Evolutionary conservation across 169 alveolate species (phyloP).

Genomic region (Sarcocystis neurona): DNA sequence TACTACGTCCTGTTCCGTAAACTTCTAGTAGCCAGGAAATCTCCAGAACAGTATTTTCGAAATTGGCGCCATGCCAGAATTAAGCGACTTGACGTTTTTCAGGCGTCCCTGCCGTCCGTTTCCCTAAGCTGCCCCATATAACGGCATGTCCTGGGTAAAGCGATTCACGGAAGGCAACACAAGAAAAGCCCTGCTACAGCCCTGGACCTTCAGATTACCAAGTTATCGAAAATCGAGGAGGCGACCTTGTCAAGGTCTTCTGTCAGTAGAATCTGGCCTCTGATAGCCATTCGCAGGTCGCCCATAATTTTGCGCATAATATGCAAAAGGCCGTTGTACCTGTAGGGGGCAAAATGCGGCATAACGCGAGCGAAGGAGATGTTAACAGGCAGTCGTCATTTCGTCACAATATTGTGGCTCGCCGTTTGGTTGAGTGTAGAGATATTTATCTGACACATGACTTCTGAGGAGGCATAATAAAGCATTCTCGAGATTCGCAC

Average conservation of each 20-base stretch:
- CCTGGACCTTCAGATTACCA: conserved; percentile 44
- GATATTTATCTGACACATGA: conserved; percentile 70
- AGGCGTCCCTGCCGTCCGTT: no score
- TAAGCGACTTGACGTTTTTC: no score
- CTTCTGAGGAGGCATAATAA: conserved; percentile 72
- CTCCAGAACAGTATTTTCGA: no score
- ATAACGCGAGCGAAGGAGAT: neutral
- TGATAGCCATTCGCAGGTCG: conserved; percentile 88
- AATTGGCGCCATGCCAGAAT: no score
- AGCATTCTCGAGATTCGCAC: conserved; percentile 82
- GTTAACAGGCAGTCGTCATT: neutral
- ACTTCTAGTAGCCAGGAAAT: no score
- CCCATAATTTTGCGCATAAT: conserved; percentile 79
- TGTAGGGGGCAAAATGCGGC: conserved; percentile 17
- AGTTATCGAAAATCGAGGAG: conserved; percentile 84
- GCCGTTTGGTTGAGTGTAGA: no score
- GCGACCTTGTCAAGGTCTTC: conserved; percentile 89
- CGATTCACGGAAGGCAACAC: no score
- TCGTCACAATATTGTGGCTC: neutral
- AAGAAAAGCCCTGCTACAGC: neutral
- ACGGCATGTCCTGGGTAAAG: no score
- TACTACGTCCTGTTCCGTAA: no score
- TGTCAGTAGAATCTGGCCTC: conserved; percentile 91
- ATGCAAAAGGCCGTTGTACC: conserved; percentile 87
- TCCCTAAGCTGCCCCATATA: no score